Conservation (phyloP, 169 alveolate genomes). For the Theileria sp. region DNA sequence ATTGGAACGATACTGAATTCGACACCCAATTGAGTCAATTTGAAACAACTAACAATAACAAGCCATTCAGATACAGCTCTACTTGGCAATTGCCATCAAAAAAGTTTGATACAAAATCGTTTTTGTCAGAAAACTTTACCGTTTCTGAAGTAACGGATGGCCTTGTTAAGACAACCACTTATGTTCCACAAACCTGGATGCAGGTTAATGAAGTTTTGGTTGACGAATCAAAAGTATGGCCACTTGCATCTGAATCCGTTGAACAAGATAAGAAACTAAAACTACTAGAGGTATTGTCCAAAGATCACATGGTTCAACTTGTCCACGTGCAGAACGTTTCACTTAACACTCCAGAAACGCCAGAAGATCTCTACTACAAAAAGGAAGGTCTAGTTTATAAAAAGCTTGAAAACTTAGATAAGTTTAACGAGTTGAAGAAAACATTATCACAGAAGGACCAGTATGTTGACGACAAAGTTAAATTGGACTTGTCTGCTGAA, state of each 20-base stretch:
- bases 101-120: neutral
- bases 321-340: neutral
- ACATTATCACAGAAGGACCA: neutral
- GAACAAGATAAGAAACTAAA: neutral
- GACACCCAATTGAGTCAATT: neutral
- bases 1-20: neutral
- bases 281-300: neutral
- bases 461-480: conserved; percentile 3
- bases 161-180: neutral
- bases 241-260: neutral
- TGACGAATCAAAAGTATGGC: neutral
- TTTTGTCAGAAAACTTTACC: neutral
- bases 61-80: neutral
- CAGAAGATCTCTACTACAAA: conserved; percentile 3
- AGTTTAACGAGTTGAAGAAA: conserved; percentile 1
- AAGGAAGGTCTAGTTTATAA: neutral
- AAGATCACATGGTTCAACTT: neutral
- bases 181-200: neutral
- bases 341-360: neutral
- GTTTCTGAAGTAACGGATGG: neutral
- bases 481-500: conserved; percentile 4
- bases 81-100: neutral
- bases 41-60: neutral
- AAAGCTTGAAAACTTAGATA: neutral
- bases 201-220: neutral